A percentile compares a stretch with the other conserved stretches of the same genome.
Evolutionary conservation across 169 alveolate genomes (phyloP).

Genomic region (Babesia ovis): DNA sequence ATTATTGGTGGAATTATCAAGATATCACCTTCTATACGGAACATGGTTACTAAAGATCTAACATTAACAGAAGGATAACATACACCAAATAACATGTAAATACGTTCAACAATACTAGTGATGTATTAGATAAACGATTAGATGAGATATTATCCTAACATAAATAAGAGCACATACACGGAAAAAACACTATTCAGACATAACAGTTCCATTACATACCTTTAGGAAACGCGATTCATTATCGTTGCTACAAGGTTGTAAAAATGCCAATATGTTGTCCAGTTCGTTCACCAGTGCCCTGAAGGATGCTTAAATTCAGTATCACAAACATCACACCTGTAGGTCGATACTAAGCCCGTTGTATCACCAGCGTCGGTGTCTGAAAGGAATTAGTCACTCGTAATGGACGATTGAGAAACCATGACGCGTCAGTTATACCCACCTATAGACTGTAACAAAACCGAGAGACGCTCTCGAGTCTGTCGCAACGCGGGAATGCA

Average conservation of each 20-base stretch:
- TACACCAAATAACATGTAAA: too few species aligned
- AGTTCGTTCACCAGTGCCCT: constrained; percentile 18
- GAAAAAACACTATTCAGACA: too few species aligned
- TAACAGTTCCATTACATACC: too few species aligned
- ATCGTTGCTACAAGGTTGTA: constrained; percentile 18
- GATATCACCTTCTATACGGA: too few species aligned
- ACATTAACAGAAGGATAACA: too few species aligned
- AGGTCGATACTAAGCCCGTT: neutral
- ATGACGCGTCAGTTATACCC: neutral
- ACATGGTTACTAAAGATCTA: too few species aligned
- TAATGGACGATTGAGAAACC: neutral
- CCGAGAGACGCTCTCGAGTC: constrained; percentile 2
- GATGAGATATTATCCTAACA: too few species aligned
- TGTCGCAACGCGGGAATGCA: neutral
- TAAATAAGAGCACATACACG: too few species aligned
- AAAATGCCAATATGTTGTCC: constrained; percentile 14
- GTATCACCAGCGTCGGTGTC: constrained; percentile 5
- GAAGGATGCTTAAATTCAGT: neutral
- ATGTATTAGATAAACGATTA: too few species aligned
- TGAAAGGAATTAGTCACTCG: neutral
- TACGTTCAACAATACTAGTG: too few species aligned
- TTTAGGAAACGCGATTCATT: constrained; percentile 1
- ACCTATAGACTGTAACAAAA: neutral
- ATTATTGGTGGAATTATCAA: too few species aligned
- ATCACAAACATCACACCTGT: neutral